Base-by-base conservation (phyloP, 164 flowering plant species). In the Aristolochia fimbriata region DNA sequence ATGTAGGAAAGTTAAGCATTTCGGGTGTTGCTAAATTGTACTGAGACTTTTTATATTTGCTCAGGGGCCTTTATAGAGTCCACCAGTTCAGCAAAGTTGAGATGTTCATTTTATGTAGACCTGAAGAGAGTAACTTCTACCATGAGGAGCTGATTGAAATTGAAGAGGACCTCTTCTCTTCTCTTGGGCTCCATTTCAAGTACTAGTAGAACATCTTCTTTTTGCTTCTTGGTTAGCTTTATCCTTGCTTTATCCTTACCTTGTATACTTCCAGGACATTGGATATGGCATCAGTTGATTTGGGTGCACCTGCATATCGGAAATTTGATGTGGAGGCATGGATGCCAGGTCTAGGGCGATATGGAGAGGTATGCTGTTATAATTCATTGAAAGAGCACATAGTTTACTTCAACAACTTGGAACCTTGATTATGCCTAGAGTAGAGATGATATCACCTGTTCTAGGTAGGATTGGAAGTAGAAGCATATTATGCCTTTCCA, bases 51-150 rank as follows among this genome's bases (percentile, higher is more conserved):
- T 0, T 37, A 37, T 37, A 37, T 67, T 22, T 66, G 68, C 60
- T 49, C 88, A 92, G 98, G 81, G 98, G 98, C 37, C 96, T 92
- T 55, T 92, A 92, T 71, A 85, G 98, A 72, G 96, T 92, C 6
- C 98, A 92, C 75, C 96, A 92, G 74, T 89, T 89, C 74, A 86
- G 91, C 87, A 89, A 92, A 82, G 87, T 86, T 59, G 96, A 92
- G 80, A 85, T 89, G 95, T 92, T 92, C 73, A 70, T 92, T 58
- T 64, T 92, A 37, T 92, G 98, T 77, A 81, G 73, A 64, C 96
- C 96, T 59, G 96, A 86, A 71, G 98, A 89, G 43, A 92, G 98
- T 67, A 76, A 83, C 33, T 54, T 66, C 53, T 84, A 79, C 76
- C 96, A 81, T 65, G 87, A 85, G 47, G 96, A 92, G 67, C 83